phyloP scores from a whole-genome alignment of 2,329 filamentous ascomycete species.

The Hirsutella minnesotensis region DNA sequence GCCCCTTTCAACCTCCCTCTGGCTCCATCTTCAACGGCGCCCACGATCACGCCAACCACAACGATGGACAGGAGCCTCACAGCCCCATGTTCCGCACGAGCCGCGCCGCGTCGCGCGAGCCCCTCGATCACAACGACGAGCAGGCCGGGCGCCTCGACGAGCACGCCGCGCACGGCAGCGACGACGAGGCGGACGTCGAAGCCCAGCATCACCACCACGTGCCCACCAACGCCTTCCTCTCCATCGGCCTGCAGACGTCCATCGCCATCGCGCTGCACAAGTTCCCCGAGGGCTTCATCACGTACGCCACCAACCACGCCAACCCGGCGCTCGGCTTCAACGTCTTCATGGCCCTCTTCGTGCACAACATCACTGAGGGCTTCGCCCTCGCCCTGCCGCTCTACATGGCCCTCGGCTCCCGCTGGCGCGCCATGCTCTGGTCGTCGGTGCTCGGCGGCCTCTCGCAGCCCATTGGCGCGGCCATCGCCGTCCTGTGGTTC shows the following conservation, averaged over 20 bases:
- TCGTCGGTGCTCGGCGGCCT: constrained; percentile 73
- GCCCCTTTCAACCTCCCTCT: constrained; percentile 16
- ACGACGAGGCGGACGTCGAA: constrained; percentile 30
- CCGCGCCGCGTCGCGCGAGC: constrained; percentile 27
- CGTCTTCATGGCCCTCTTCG: constrained; percentile 90
- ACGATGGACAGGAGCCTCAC: constrained; percentile 14
- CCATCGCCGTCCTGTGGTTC: constrained; percentile 77
- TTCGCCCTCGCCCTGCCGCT: constrained; percentile 89
- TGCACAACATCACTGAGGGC: constrained; percentile 96
- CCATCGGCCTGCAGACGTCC: constrained; percentile 90
- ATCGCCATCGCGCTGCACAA: constrained; percentile 95
- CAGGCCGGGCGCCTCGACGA: neutral
- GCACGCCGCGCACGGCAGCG: constrained; percentile 7
- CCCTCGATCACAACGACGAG: constrained; percentile 15
- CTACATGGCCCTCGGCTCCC: constrained; percentile 78
- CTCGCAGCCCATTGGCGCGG: constrained; percentile 78
- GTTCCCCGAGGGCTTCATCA: constrained; percentile 78
- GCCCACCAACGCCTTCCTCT: constrained; percentile 82
- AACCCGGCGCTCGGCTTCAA: constrained; percentile 80
- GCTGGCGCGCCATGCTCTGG: constrained; percentile 73
- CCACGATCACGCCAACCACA: constrained; percentile 13
- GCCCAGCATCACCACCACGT: constrained; percentile 83
- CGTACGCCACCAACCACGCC: constrained; percentile 93
- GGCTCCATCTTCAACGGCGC: constrained; percentile 14
- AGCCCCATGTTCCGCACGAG: constrained; percentile 24